Conservation (phyloP, 164 flowering plant species). For the Cinnamomum chago region DNA sequence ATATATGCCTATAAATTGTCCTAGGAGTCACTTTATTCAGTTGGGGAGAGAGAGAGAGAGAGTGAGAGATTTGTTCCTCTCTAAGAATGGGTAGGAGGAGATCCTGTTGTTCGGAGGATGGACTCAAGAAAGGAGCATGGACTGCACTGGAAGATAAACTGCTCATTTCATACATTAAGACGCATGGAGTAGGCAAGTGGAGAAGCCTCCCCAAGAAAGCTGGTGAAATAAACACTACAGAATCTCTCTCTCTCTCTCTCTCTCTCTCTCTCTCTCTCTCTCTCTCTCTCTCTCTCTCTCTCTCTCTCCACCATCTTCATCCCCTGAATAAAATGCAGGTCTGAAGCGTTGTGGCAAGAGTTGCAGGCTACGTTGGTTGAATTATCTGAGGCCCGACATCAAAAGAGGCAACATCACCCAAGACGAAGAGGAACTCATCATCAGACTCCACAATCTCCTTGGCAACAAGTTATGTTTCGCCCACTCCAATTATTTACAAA, state of each 20-base stretch:
- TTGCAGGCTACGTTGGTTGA: constrained; percentile 31
- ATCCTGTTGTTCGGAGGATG: constrained; percentile 29
- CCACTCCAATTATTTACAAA: neutral
- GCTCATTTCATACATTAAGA: constrained; percentile 20
- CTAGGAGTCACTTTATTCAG: no score
- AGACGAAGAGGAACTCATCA: constrained; percentile 34
- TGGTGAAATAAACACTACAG: constrained; percentile 10
- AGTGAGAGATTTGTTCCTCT: neutral
- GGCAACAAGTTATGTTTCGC: constrained; percentile 24
- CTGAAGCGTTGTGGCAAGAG: constrained; percentile 33
- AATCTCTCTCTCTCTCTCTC: no score
- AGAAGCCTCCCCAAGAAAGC: constrained; percentile 30
- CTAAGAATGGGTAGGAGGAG: constrained; percentile 26
- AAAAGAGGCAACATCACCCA: constrained; percentile 31
- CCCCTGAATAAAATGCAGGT: constrained; percentile 13
- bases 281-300: neutral
- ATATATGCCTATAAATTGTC: no score
- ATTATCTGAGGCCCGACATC: constrained; percentile 35
- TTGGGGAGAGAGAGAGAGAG: neutral
- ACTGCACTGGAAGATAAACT: constrained; percentile 29
- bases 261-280: neutral
- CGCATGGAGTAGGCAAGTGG: constrained; percentile 33
- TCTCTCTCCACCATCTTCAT: neutral
- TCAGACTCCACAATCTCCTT: constrained; percentile 28
- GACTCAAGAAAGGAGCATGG: constrained; percentile 37